phyloP scores from a whole-genome alignment of 192 early-diverging fungal species.

The Pilaira anomala region DNA sequence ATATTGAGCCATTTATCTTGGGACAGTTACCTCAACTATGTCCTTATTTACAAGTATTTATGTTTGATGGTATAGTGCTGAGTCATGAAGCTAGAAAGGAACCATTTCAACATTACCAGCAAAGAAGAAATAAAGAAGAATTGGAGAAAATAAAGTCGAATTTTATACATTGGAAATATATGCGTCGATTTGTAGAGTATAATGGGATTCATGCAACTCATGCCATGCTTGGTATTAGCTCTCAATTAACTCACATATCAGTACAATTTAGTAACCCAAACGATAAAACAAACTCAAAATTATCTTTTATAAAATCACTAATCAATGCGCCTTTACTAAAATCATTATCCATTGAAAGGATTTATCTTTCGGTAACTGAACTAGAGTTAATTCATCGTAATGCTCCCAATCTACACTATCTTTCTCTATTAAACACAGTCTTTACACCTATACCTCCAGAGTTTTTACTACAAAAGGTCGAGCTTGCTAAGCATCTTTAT shows the following conservation, averaged over 20 bases:
- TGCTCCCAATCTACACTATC: not conserved
- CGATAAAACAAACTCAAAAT: not conserved
- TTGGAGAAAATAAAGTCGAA: not conserved
- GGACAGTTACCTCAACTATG: not conserved
- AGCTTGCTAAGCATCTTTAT: not conserved
- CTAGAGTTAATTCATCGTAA: slow-evolving; percentile 1
- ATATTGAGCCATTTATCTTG: not conserved
- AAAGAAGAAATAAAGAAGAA: not conserved
- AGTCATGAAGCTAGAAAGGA: not conserved
- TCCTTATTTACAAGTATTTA: not conserved
- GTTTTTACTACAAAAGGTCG: no score
- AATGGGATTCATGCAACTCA: not conserved
- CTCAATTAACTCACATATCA: slow-evolving; percentile 6
- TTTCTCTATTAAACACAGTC: not conserved
- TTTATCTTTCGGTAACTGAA: not conserved
- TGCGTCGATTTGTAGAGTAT: not conserved
- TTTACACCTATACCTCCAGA: not conserved
- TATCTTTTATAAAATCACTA: not conserved
- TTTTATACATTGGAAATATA: not conserved
- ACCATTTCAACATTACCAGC: not conserved
- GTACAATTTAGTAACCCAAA: slow-evolving; percentile 5
- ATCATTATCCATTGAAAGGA: not conserved
- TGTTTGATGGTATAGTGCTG: slow-evolving; percentile 1
- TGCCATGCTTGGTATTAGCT: not conserved
- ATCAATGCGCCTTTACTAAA: not conserved